A percentile compares a stretch with the other conserved stretches of the same genome.
phyloP scores from a whole-genome alignment of 805 yeast species.

The Starmerella etchellsii region DNA sequence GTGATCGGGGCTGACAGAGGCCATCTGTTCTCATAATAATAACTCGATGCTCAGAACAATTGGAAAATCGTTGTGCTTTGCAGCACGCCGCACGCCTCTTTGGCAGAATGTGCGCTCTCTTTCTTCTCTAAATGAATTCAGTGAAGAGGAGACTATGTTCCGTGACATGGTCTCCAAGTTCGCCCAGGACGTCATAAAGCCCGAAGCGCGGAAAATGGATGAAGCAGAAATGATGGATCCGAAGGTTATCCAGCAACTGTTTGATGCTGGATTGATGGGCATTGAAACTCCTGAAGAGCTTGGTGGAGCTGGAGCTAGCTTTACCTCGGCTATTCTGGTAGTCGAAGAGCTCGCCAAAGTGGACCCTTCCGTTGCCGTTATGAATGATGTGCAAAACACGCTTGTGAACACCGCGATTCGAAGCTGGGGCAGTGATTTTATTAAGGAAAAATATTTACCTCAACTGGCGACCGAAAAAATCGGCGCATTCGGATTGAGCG shows the following conservation, averaged over 20 bases:
- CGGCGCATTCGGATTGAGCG: conserved; percentile 33
- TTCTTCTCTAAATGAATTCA: conserved; percentile 25
- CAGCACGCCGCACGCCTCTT: not conserved
- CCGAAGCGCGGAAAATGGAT: conserved; percentile 29
- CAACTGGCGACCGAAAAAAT: conserved; percentile 27
- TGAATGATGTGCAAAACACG: conserved; percentile 37
- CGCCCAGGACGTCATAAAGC: conserved; percentile 31
- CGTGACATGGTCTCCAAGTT: conserved; percentile 31
- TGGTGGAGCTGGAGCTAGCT: conserved; percentile 36
- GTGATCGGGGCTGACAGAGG: too few relatives aligned
- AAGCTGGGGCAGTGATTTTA: conserved; percentile 28
- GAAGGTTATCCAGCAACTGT: conserved; percentile 15
- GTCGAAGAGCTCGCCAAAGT: conserved; percentile 35
- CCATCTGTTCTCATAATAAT: too few relatives aligned
- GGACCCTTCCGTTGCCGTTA: conserved; percentile 32
- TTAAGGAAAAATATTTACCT: conserved; percentile 32
- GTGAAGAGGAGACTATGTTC: conserved; percentile 34
- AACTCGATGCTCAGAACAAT: not conserved
- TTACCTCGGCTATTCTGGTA: conserved; percentile 34
- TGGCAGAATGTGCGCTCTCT: conserved; percentile 5
- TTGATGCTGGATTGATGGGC: conserved; percentile 35
- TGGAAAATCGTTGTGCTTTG: too few relatives aligned
- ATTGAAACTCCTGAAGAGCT: conserved; percentile 35
- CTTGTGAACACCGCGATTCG: conserved; percentile 33
- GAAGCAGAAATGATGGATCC: conserved; percentile 22